Base-by-base conservation (phyloP, 2,329 filamentous ascomycete species). In the Aspergillus floridensis region DNA sequence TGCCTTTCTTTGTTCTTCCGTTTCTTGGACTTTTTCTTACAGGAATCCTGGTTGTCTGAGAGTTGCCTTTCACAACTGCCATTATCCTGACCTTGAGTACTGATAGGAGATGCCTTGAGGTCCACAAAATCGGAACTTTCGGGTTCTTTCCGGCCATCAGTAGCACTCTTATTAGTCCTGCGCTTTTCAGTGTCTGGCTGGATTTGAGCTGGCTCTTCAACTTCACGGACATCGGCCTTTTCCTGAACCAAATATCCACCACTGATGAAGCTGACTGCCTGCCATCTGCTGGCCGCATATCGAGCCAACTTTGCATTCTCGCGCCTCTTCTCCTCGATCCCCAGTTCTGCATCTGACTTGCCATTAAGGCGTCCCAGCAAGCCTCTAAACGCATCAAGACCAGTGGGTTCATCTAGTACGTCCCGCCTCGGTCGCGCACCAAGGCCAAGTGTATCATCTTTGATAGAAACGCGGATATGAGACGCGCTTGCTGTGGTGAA, bases 401-500 rank as follows among this genome's bases (percentile, higher is more conserved):
- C 95, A 22, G 93, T 96, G 63, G 92, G 86, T 71, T 91, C 86
- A 65, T 77, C 88, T 4, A 82, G 79, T 44, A 82, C 79, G 65
- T 88, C 87, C 68, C 86, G 87, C 57, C 88, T 88, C 63, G 86
- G 82, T 74, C 89, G 89, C 65, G 93, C 95, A 31, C 95, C 95
- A 48, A 99, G 81, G 2, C 95, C 95, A 48, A 96, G 85, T 68
- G 88, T 96, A 73, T 98, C 92, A 71, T 98, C 93, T 72, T 96
- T 96, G 63, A 97, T 78, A 31, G 87, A 78, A 44, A 96, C 90
- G 60, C 89, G 88, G 68, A 98, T 95, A 72, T 96, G 91, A 3
- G 91, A 91, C 26, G 90, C 85, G 74, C 90, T 96, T 46, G 91
- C 92, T 3, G 87, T 85, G 22, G 89, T 93, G 76, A 93, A 90